Conservation (phyloP, 768 basidiomycete genomes). For the Mycena albidolilacea region DNA sequence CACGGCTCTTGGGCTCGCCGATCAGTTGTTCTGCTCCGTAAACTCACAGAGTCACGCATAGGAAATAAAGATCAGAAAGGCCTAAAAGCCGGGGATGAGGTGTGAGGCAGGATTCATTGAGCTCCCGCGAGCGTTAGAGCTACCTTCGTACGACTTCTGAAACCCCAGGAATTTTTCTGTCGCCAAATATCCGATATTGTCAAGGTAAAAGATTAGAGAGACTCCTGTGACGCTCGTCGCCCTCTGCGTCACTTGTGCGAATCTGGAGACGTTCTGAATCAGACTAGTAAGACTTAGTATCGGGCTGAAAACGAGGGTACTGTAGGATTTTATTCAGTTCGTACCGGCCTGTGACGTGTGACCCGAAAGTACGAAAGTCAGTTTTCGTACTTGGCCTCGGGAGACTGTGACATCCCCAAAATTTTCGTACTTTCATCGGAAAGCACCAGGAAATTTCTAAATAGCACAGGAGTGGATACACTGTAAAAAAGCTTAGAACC, state of each 20-base stretch:
- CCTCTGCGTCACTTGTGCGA: slow-evolving; percentile 74
- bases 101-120: slow-evolving; percentile 17
- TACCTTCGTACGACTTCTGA: slow-evolving; percentile 88
- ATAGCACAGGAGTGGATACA: too few species aligned
- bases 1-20: slow-evolving; percentile 27
- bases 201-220: slow-evolving; percentile 88
- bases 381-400: too few species aligned
- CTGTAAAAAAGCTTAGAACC: too few species aligned
- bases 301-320: too few species aligned
- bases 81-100: slow-evolving; percentile 54
- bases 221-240: slow-evolving; percentile 79
- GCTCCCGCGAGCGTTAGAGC: slow-evolving; percentile 22
- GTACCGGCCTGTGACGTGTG: too few species aligned
- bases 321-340: too few species aligned
- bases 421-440: too few species aligned
- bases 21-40: slow-evolving; percentile 34
- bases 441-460: too few species aligned
- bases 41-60: slow-evolving; percentile 49
- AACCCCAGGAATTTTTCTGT: slow-evolving; percentile 80
- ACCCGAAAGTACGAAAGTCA: too few species aligned
- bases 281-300: too few species aligned
- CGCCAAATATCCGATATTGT: slow-evolving; percentile 73
- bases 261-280: slow-evolving; percentile 40
- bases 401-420: too few species aligned
- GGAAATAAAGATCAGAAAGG: slow-evolving; percentile 81